phyloP scores from a whole-genome alignment of 192 early-diverging fungal genomes.

The Paraglomus brasilianum region DNA sequence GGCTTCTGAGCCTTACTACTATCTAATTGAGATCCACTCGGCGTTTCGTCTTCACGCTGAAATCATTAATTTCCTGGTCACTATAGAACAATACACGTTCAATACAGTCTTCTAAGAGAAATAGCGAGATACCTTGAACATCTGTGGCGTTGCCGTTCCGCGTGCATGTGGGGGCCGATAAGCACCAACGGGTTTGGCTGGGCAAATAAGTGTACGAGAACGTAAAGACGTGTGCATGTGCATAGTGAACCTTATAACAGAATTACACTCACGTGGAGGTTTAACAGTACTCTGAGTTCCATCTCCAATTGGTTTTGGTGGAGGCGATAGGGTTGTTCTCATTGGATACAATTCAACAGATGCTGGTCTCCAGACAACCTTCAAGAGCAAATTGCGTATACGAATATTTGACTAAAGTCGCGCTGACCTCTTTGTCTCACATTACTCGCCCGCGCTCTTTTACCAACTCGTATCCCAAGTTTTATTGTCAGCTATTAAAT shows the following conservation, averaged over 20 bases:
- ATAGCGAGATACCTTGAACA: slow-evolving; percentile 34
- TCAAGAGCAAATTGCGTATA: slow-evolving; percentile 19
- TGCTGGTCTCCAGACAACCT: slow-evolving; percentile 65
- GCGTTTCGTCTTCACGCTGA: slow-evolving; percentile 36
- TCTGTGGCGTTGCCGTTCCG: slow-evolving; percentile 43
- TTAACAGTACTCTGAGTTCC: slow-evolving; percentile 45
- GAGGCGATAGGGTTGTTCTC: slow-evolving; percentile 71
- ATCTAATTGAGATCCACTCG: slow-evolving; percentile 20
- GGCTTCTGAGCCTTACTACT: background rate
- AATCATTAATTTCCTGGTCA: background rate
- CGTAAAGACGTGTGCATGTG: background rate
- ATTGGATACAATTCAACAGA: slow-evolving; percentile 71
- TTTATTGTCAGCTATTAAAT: background rate
- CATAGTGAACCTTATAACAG: slow-evolving; percentile 10
- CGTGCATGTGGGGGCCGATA: slow-evolving; percentile 74
- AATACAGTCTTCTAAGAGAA: background rate
- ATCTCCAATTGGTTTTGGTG: slow-evolving; percentile 58
- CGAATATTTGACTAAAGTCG: slow-evolving; percentile 39
- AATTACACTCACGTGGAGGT: slow-evolving; percentile 36
- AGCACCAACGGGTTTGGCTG: slow-evolving; percentile 52
- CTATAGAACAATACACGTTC: too few species aligned
- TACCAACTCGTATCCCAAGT: background rate
- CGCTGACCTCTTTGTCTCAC: slow-evolving; percentile 2
- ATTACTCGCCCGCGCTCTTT: background rate
- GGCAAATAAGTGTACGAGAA: background rate